phyloP scores from a whole-genome alignment of 1,284 basidiomycete genomes.

The Rhodotorula mucilaginosa region DNA sequence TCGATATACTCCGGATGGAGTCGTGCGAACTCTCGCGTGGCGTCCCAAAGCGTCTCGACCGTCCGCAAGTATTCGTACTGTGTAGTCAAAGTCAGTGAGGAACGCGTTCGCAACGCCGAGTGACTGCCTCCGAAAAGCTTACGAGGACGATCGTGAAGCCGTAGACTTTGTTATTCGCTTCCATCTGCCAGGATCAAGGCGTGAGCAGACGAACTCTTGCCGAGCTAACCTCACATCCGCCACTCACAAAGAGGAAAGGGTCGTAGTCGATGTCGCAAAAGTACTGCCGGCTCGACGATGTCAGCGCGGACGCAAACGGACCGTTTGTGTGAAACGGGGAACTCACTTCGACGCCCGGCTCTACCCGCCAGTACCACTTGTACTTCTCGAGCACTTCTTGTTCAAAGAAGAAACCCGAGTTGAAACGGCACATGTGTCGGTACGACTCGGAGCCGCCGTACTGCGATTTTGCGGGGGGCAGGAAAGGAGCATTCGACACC shows the following conservation, averaged over 20 bases:
- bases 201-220: background rate
- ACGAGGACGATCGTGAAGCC: slow-evolving; percentile 56
- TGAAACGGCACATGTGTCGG: slow-evolving; percentile 49
- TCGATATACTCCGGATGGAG: slow-evolving; percentile 67
- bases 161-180: slow-evolving; percentile 39
- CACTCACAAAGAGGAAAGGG: slow-evolving; percentile 42
- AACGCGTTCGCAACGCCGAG: background rate
- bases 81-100: background rate
- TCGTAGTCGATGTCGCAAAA: slow-evolving; percentile 45
- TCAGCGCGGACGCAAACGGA: background rate
- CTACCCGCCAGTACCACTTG: slow-evolving; percentile 90
- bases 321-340: too few species aligned
- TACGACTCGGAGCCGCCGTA: slow-evolving; percentile 61
- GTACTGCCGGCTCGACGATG: slow-evolving; percentile 4
- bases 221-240: background rate
- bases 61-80: slow-evolving; percentile 71
- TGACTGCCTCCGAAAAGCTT: background rate
- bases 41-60: slow-evolving; percentile 70
- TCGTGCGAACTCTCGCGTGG: slow-evolving; percentile 59
- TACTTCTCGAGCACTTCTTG: slow-evolving; percentile 61
- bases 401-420: slow-evolving; percentile 32
- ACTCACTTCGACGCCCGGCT: slow-evolving; percentile 47
- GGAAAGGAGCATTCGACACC: background rate
- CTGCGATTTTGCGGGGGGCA: background rate
- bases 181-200: slow-evolving; percentile 21